Base-by-base conservation (phyloP, 202 grass and related monocot species). In the Panicum hallii region DNA sequence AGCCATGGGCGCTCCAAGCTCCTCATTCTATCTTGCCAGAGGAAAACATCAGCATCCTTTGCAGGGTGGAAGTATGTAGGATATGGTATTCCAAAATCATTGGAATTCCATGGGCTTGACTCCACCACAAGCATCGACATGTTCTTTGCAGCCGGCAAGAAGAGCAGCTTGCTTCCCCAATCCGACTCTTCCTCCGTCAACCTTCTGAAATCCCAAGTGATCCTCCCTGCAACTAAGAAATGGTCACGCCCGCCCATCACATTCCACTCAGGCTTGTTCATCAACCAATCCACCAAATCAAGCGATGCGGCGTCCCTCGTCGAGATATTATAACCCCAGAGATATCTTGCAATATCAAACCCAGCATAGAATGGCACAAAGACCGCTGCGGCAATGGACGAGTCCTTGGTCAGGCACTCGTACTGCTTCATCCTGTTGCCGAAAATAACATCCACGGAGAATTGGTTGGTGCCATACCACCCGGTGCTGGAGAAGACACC, bases 81-180 rank as follows among this genome's bases (percentile, higher is more conserved):
- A 63, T 98, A 98, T 3, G 95, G 95, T 53, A 98, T 85, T 7
- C 79, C 95, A 60, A 98, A 98, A 84, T 98, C 95, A 77, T 98
- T 98, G 19, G 93, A 86, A 83, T 93, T 98, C 95, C 93, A 98
- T 0, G 95, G 95, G 78, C 95, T 98, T 0, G 95, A 93, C 83
- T 98, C 95, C 74, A 98, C 95, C 43, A 98, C 93, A 12, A 98
- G 91, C 95, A 98, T 98, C 0, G 95, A 98, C 95, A 98, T 98
- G 63, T 98, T 98, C 82, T 67, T 94, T 4, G 95, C 95, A 3
- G 91, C 93, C 3, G 95, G 95, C 84, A 95, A 65, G 82, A 98
- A 95, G 1, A 98, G 84, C 65, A 98, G 86, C 75, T 98, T 98
- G 85, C 90, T 98, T 12, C 95, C 95, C 95, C 95, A 98, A 84